These are phyloP conservation scores for Scenedesmus sp. DNA, from an alignment of 163 green algal genomes.

Conservation along the genomic window DNA sequence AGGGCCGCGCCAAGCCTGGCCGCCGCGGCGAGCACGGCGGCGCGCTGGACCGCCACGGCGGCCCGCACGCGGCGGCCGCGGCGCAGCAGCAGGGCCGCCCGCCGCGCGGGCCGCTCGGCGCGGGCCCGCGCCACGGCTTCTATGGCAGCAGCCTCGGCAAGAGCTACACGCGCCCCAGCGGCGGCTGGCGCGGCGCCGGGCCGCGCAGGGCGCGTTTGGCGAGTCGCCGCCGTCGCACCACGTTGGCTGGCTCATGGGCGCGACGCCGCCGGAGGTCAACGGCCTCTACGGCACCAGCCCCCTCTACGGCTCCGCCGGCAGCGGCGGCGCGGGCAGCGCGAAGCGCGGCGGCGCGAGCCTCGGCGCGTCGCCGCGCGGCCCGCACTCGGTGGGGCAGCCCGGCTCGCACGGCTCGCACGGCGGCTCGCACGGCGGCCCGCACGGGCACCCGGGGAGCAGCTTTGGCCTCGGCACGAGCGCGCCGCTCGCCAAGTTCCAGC, in stretches of 20 bases:
- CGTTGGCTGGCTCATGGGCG: slow-evolving; percentile 85
- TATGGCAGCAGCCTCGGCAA: slow-evolving; percentile 67
- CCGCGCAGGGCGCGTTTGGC: slow-evolving; percentile 37
- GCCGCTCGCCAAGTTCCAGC: slow-evolving; percentile 87
- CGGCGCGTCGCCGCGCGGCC: background rate
- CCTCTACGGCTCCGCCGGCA: slow-evolving; percentile 42
- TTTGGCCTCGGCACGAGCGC: slow-evolving; percentile 47
- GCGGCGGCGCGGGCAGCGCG: slow-evolving; percentile 42
- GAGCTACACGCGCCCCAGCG: slow-evolving; percentile 10
- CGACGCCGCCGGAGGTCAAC: slow-evolving; percentile 67
- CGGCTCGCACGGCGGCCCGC: slow-evolving; percentile 28
- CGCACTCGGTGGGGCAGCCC: no score
- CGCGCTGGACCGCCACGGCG: background rate
- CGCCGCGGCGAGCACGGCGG: slow-evolving; percentile 18
- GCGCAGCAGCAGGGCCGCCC: slow-evolving; percentile 24
- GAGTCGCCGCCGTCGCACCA: slow-evolving; percentile 63
- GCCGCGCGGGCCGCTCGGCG: background rate
- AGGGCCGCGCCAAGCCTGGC: background rate
- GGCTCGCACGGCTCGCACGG: no score
- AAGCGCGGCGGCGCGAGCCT: background rate
- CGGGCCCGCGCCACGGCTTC: slow-evolving; percentile 56
- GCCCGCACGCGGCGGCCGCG: background rate
- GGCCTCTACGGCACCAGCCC: slow-evolving; percentile 56
- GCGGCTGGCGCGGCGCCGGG: slow-evolving; percentile 19
- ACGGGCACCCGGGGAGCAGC: background rate